phyloP scores from a whole-genome alignment of 352 stramenopile genomes.

The Saprolegnia parasitica region DNA sequence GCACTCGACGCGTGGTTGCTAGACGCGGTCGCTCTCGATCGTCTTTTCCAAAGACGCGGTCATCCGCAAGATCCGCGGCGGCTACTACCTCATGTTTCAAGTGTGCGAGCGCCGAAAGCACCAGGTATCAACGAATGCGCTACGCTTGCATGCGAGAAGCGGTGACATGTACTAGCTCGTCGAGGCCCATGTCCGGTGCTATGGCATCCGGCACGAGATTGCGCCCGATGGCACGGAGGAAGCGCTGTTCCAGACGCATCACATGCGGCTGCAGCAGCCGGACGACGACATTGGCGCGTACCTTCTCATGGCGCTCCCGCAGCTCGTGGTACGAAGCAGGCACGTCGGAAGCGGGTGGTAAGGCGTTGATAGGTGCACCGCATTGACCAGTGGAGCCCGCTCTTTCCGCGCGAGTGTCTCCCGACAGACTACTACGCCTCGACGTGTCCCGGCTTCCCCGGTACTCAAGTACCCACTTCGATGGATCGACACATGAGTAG shows the following conservation, averaged over 20 bases:
- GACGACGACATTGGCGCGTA: constrained; percentile 78
- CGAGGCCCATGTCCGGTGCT: constrained; percentile 76
- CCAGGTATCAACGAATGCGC: constrained; percentile 40
- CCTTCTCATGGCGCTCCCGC: constrained; percentile 77
- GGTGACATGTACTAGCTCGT: constrained; percentile 42
- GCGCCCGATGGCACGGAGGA: constrained; percentile 48
- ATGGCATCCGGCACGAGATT: constrained; percentile 67
- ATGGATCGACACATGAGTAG: constrained; percentile 1
- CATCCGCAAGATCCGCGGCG: constrained; percentile 84
- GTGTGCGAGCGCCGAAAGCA: constrained; percentile 86
- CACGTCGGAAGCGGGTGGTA: too few relatives aligned
- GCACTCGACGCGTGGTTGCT: neutral
- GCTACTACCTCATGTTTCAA: constrained; percentile 91
- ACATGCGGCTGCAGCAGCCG: constrained; percentile 83
- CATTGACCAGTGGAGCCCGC: constrained; percentile 79
- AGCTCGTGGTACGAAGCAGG: constrained; percentile 42
- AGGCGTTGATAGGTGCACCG: constrained; percentile 49
- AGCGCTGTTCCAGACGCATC: constrained; percentile 69
- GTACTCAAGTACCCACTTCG: neutral
- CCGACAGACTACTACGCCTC: constrained; percentile 43
- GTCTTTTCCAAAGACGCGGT: constrained; percentile 82
- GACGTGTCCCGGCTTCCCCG: constrained; percentile 49
- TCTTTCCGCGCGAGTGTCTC: constrained; percentile 76
- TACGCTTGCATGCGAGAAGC: neutral
- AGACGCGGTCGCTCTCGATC: constrained; percentile 83